Evolutionary conservation across 805 yeast species (phyloP), one percentile per base, ranked within the genome.

Genomic region (Lachancea nothofagi): DNA sequence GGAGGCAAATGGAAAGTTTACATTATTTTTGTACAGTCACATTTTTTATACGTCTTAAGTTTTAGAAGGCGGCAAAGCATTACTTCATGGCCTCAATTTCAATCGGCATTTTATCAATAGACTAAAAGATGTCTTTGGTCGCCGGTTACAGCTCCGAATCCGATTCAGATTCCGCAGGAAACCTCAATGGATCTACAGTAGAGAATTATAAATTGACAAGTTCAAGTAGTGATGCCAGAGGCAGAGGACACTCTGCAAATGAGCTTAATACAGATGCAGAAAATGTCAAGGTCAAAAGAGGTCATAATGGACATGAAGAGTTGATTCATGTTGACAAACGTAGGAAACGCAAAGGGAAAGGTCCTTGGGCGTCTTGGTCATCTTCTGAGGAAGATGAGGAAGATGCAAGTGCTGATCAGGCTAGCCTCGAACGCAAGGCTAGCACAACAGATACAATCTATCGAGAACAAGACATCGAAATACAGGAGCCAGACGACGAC

Each of bases 331-430:
- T 9, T 4, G 22, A n/a, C 20, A 48, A 50, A 32, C 51, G 47
- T 33, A 43, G 38, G 13, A 27, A 41, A 22, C 42, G 62, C 13
- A 50, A 46, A 14, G 45, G 48, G 2, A 46, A 49, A 36, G 55
- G 59, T 13, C 64, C 63, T 1, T 60, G 65, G 65, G 59, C 55
- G 3, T 42, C 53, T 1, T 60, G 63, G 65, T 29, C 35, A 12
- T 20, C 38, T 4, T 40, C 44, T 15, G 36, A 33, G 8, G 41
- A 38, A n/a, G 42, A 39, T 3, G 35, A 29, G n/a, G 31, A 15
- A 2, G 28, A 28, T 22, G 38, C 8, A 15, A n/a, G 7, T 34
- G 14, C 12, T 5, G 3, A 10, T 24, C 12, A 22, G 3, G 22
- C 12, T 12, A 4, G 20, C 9, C 15, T 5, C 13, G 12, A 29